phyloP scores from a whole-genome alignment of 192 early-diverging fungal genomes.

The Funneliformis geosporum region DNA sequence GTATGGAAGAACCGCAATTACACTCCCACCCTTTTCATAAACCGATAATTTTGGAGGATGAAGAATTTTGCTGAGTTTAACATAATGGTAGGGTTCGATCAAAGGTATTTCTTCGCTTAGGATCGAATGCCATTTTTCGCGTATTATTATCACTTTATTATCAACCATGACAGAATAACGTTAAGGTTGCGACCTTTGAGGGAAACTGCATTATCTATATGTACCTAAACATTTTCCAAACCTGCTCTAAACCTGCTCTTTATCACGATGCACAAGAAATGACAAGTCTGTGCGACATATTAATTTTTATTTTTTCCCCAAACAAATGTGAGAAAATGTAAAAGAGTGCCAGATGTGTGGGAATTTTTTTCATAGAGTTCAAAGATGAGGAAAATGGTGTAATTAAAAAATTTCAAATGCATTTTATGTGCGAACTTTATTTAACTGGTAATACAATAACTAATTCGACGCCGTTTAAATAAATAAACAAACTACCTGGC shows the following conservation, averaged over 20 bases:
- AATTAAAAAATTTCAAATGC: too few species aligned
- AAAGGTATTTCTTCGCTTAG: slow-evolving; percentile 17
- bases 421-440: too few species aligned
- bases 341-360: too few species aligned
- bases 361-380: too few species aligned
- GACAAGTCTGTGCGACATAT: background rate
- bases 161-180: background rate
- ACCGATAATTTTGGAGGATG: slow-evolving; percentile 4
- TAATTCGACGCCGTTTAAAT: too few species aligned
- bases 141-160: slow-evolving; percentile 1
- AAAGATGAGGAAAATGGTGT: too few species aligned
- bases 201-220: background rate
- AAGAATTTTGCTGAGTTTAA: slow-evolving; percentile 8
- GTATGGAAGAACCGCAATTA: slow-evolving; percentile 17
- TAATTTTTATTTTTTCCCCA: background rate
- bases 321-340: background rate
- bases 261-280: too few species aligned
- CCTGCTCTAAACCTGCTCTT: background rate
- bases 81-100: slow-evolving; percentile 14
- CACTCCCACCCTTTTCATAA: background rate
- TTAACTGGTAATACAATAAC: too few species aligned
- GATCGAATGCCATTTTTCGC: slow-evolving; percentile 20
- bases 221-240: background rate
- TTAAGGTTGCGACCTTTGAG: too few species aligned
- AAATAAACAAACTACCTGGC: too few species aligned